Conservation (phyloP, 2,329 filamentous ascomycete species). For the Sarocladium kiliense region DNA sequence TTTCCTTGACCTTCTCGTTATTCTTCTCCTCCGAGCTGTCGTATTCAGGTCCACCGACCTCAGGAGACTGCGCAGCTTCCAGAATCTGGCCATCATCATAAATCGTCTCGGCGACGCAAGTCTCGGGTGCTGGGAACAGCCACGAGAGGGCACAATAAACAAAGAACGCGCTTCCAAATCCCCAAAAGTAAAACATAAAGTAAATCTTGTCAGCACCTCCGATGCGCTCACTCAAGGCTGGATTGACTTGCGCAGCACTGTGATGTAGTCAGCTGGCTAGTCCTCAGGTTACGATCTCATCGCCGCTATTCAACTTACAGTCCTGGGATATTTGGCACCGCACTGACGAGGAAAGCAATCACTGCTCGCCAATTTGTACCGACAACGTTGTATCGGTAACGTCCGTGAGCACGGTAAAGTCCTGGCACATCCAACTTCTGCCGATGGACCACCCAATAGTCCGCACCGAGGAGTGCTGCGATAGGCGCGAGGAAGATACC, state of each 20-base stretch:
- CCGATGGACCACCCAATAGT: constrained; percentile 56
- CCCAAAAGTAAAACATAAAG: constrained; percentile 10
- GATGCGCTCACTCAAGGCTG: not conserved
- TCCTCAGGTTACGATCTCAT: too few species aligned
- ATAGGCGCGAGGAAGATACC: constrained; percentile 60
- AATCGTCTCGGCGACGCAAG: constrained; percentile 12
- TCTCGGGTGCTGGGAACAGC: constrained; percentile 13
- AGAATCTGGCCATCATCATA: constrained; percentile 8
- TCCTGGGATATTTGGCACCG: constrained; percentile 52
- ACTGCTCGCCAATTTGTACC: constrained; percentile 57
- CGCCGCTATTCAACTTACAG: constrained; percentile 21
- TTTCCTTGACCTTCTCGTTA: not conserved
- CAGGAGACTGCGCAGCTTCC: not conserved
- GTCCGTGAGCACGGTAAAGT: constrained; percentile 30
- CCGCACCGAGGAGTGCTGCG: constrained; percentile 52
- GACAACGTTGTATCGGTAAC: constrained; percentile 36
- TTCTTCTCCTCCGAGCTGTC: not conserved
- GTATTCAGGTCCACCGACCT: not conserved
- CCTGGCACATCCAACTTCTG: constrained; percentile 39
- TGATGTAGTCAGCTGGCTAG: not conserved
- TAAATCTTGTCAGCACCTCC: not conserved
- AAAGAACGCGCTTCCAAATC: constrained; percentile 11
- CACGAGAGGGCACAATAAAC: constrained; percentile 12
- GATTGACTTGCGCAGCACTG: not conserved
- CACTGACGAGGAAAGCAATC: constrained; percentile 50